Evolutionary conservation across 208 protist species (phyloP).

Genomic region (Trypanosoma rangeli): DNA sequence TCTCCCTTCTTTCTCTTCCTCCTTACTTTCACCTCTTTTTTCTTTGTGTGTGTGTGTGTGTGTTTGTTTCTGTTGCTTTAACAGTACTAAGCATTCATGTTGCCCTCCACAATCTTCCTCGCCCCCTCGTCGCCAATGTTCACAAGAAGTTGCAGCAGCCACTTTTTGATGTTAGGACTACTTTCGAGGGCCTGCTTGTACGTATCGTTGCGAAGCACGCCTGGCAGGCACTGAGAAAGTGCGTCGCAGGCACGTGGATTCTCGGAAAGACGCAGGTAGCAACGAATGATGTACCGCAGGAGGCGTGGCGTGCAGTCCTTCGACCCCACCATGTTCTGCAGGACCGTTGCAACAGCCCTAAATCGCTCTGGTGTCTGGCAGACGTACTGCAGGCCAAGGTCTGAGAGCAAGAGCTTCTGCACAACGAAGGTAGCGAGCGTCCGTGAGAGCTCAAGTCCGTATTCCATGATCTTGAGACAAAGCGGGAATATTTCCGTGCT

Average conservation of each 20-base stretch:
- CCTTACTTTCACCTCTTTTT: constrained; percentile 11
- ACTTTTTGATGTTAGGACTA: constrained; percentile 75
- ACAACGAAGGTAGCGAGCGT: constrained; percentile 99
- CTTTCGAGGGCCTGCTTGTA: constrained; percentile 68
- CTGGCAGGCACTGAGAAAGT: constrained; percentile 73
- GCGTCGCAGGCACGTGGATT: constrained; percentile 86
- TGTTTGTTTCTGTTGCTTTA: neutral
- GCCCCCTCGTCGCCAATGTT: constrained; percentile 84
- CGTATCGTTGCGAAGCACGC: constrained; percentile 85
- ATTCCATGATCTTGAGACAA: constrained; percentile 99
- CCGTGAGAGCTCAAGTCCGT: constrained; percentile 95
- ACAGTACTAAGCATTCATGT: constrained; percentile 13
- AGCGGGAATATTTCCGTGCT: constrained; percentile 99
- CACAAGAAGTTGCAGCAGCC: constrained; percentile 74
- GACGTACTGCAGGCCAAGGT: constrained; percentile 97
- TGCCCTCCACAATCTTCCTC: constrained; percentile 41
- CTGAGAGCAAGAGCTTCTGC: constrained; percentile 98
- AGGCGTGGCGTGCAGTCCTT: constrained; percentile 92
- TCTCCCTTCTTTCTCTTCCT: constrained; percentile 10
- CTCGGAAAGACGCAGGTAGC: constrained; percentile 97
- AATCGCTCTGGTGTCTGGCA: constrained; percentile 96
- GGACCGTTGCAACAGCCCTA: constrained; percentile 94
- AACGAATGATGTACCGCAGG: constrained; percentile 98
- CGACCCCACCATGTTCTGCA: constrained; percentile 95
- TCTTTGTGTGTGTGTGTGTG: neutral